These are phyloP conservation scores for Amauroascus niger DNA, from an alignment of 2,329 filamentous ascomycete genomes.

Conservation along the genomic window DNA sequence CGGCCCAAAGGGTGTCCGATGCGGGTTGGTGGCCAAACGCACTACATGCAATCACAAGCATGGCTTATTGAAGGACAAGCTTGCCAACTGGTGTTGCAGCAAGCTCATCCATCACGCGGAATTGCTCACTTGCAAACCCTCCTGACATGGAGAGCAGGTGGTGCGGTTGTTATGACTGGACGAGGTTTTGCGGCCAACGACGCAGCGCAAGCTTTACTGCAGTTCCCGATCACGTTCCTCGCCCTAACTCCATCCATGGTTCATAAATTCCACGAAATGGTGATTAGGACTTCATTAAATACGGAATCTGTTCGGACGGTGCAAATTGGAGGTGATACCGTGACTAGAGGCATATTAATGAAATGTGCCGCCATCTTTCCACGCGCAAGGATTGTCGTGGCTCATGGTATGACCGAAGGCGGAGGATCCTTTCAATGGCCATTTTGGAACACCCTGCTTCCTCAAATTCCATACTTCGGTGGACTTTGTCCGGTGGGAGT, in stretches of 20 bases:
- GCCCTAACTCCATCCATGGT: constrained; percentile 1
- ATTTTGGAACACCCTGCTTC: not conserved
- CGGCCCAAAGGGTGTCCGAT: constrained; percentile 2
- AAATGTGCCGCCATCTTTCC: not conserved
- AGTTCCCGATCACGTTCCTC: not conserved
- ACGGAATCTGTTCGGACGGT: not conserved
- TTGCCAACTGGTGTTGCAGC: not conserved
- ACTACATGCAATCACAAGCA: not conserved
- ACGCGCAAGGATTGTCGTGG: not conserved
- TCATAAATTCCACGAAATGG: not conserved
- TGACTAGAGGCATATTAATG: not conserved
- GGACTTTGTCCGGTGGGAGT: constrained; percentile 1
- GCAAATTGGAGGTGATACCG: not conserved
- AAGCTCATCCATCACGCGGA: not conserved
- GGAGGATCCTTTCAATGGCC: not conserved
- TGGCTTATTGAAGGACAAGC: not conserved
- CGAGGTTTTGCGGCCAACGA: not conserved
- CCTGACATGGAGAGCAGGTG: not conserved
- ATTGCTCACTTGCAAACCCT: not conserved
- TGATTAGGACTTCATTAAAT: not conserved
- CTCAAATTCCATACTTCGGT: constrained; percentile 2
- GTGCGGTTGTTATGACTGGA: not conserved
- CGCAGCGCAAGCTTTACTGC: not conserved
- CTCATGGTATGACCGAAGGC: constrained; percentile 1
- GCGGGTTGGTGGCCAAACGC: not conserved